Conservation (phyloP, 2,329 filamentous ascomycete genomes). For the Phoma sp. region DNA sequence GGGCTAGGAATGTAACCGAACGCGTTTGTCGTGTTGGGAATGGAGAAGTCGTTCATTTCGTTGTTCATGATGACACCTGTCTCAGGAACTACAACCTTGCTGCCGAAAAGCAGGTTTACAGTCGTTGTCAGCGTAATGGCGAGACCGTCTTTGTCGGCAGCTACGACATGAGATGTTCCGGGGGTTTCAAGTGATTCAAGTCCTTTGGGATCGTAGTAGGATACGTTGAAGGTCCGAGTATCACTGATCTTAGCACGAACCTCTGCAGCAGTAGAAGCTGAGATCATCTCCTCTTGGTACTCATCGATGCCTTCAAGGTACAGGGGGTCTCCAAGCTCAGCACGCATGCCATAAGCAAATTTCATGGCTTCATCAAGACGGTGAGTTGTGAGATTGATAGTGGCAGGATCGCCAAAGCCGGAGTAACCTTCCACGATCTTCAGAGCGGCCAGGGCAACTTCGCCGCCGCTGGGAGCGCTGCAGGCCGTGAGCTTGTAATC, state of each 20-base stretch:
- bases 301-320: conserved; percentile 69
- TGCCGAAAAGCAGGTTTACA: conserved; percentile 85
- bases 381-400: conserved; percentile 74
- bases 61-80: conserved; percentile 79
- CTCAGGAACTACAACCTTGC: conserved; percentile 75
- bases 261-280: conserved; percentile 61
- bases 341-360: conserved; percentile 80
- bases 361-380: conserved; percentile 86
- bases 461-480: conserved; percentile 78
- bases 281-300: conserved; percentile 73
- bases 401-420: conserved; percentile 63
- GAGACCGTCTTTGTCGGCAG: conserved; percentile 74
- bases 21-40: conserved; percentile 75
- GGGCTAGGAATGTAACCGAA: conserved; percentile 84
- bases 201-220: conserved; percentile 73
- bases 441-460: conserved; percentile 74
- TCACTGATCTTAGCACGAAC: conserved; percentile 75
- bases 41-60: conserved; percentile 69
- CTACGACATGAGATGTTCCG: conserved; percentile 75
- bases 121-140: conserved; percentile 85
- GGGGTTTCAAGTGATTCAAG: conserved; percentile 72
- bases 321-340: conserved; percentile 80
- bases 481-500: conserved; percentile 73
- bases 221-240: conserved; percentile 70
- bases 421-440: conserved; percentile 84